Percentiles rank a stretch among this genome's conserved stretches.
Conservation (phyloP, 768 basidiomycete genomes). For the Russula foetens region DNA sequence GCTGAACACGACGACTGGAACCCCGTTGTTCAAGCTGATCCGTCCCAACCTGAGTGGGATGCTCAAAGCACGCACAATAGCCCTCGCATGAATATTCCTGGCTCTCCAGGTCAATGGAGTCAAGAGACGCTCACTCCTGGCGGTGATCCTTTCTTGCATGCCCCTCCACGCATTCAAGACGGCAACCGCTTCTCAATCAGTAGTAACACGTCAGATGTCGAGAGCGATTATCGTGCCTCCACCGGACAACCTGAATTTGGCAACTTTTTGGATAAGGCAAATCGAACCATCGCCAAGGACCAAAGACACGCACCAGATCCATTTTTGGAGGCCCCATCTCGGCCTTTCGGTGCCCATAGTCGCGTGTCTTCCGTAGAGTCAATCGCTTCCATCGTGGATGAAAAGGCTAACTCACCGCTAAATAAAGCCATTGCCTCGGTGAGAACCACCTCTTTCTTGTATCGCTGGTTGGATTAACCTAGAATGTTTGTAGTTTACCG, state of each 20-base stretch:
- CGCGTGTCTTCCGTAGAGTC: slow-evolving; percentile 83
- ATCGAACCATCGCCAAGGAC: slow-evolving; percentile 73
- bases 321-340: slow-evolving; percentile 68
- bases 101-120: slow-evolving; percentile 59
- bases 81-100: slow-evolving; percentile 32
- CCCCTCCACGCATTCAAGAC: slow-evolving; percentile 27
- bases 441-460: slow-evolving; percentile 22
- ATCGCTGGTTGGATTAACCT: slow-evolving; percentile 9
- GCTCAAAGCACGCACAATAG: slow-evolving; percentile 44
- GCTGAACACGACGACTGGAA: slow-evolving; percentile 75
- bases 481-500: slow-evolving; percentile 61
- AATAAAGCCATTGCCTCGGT: slow-evolving; percentile 92
- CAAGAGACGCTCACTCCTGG: slow-evolving; percentile 46
- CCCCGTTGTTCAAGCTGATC: slow-evolving; percentile 55
- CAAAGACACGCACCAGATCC: slow-evolving; percentile 77
- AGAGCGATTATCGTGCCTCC: slow-evolving; percentile 44
- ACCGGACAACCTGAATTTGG: slow-evolving; percentile 41
- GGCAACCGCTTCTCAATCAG: slow-evolving; percentile 29
- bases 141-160: slow-evolving; percentile 35
- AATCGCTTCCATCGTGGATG: slow-evolving; percentile 85
- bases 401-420: slow-evolving; percentile 82
- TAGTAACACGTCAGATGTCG: slow-evolving; percentile 47
- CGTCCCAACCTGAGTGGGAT: slow-evolving; percentile 74
- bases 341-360: slow-evolving; percentile 77
- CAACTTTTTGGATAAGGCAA: slow-evolving; percentile 81